Percentiles rank a stretch among this genome's conserved stretches.
Conservation (phyloP, 768 basidiomycete species). For the Termitomyces sp. region DNA sequence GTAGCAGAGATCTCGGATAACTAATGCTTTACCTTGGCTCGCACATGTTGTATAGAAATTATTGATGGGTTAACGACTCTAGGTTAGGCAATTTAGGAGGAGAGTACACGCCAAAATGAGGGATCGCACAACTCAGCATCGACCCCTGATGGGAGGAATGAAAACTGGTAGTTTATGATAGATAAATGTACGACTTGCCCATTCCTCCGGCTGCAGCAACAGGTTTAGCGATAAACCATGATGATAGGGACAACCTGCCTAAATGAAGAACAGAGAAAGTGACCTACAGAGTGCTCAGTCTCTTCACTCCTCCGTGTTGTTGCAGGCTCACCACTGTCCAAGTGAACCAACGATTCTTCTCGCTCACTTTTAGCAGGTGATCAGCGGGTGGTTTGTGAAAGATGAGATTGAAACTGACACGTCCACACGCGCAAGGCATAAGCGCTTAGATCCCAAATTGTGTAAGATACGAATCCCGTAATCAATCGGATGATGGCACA, state of each 20-base stretch:
- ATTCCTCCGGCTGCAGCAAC: not conserved
- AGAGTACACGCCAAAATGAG: too few species aligned
- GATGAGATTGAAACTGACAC: not conserved
- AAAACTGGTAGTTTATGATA: not conserved
- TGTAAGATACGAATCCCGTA: too few species aligned
- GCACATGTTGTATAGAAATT: not conserved
- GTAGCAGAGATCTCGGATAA: not conserved
- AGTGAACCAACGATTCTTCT: not conserved
- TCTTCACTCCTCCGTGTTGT: too few species aligned
- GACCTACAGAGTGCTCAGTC: too few species aligned
- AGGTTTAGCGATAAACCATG: too few species aligned
- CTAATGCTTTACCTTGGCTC: not conserved
- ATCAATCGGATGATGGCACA: too few species aligned
- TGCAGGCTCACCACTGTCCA: not conserved
- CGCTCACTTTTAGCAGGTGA: not conserved
- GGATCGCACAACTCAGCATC: not conserved
- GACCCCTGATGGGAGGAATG: not conserved
- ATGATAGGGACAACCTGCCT: too few species aligned
- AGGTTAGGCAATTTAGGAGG: too few species aligned
- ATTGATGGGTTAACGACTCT: slow-evolving; percentile 2
- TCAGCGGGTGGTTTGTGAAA: not conserved
- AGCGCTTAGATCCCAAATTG: not conserved
- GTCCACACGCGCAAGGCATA: slow-evolving; percentile 3
- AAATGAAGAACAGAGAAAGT: too few species aligned
- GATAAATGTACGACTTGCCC: not conserved